These are phyloP conservation scores for Carex kokanica DNA, from an alignment of 176 grass and related monocot species.

Conservation along the genomic window DNA sequence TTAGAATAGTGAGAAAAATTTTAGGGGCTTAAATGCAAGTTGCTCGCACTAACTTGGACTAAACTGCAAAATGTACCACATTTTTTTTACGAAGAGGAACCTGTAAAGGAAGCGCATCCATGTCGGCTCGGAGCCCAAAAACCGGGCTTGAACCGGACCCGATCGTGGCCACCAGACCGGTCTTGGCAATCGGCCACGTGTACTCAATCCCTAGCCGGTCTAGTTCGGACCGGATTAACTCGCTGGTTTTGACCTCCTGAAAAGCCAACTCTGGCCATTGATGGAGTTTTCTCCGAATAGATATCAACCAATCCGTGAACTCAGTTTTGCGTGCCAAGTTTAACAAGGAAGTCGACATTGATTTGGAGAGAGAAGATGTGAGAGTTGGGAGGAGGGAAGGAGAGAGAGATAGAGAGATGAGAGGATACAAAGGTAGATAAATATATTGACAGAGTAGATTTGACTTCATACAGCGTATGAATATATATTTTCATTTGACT, in stretches of 20 bases:
- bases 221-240: conserved; percentile 60
- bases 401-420: too few species aligned
- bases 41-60: not conserved
- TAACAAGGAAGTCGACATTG: conserved; percentile 32
- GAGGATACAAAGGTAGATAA: too few species aligned
- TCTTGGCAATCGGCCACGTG: conserved; percentile 53
- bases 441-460: too few species aligned
- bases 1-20: too few species aligned
- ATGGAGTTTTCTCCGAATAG: conserved; percentile 52
- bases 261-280: conserved; percentile 82
- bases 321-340: conserved; percentile 39
- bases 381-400: not conserved
- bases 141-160: conserved; percentile 29
- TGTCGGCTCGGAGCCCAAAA: conserved; percentile 80
- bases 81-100: conserved; percentile 14
- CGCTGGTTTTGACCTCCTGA: conserved; percentile 64
- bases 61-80: not conserved
- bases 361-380: not conserved
- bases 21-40: not conserved
- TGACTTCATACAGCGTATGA: too few species aligned
- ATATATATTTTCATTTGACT: too few species aligned
- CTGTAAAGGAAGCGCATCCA: conserved; percentile 89
- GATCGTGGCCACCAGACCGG: conserved; percentile 55
- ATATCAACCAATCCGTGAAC: conserved; percentile 55
- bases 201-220: conserved; percentile 54